Conservation (phyloP, 352 stramenopile species). For the Globisporangium spiculum region DNA sequence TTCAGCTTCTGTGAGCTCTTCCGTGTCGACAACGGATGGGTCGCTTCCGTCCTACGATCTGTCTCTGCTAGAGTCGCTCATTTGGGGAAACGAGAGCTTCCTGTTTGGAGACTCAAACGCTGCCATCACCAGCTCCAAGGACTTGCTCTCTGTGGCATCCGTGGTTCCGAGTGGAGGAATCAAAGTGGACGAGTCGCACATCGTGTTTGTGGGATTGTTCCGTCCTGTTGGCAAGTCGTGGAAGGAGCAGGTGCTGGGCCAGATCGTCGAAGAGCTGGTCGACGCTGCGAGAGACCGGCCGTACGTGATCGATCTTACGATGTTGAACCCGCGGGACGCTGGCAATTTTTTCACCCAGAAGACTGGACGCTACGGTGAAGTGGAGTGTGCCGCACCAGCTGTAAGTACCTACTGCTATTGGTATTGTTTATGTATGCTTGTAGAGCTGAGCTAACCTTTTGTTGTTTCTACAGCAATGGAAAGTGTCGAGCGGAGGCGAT, state of each 20-base stretch:
- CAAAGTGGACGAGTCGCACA: constrained; percentile 44
- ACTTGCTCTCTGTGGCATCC: constrained; percentile 29
- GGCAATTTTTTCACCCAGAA: constrained; percentile 66
- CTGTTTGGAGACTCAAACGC: constrained; percentile 39
- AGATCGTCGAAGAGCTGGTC: constrained; percentile 57
- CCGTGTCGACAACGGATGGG: constrained; percentile 18
- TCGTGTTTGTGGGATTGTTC: constrained; percentile 58
- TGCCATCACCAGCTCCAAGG: constrained; percentile 14
- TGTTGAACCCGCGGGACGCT: constrained; percentile 60
- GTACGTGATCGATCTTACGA: constrained; percentile 53
- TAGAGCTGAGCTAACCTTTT: constrained; percentile 1
- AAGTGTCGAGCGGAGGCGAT: constrained; percentile 54
- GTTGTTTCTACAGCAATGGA: constrained; percentile 57
- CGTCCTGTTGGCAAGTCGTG: constrained; percentile 53
- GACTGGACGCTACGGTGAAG: constrained; percentile 61
- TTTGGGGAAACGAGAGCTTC: constrained; percentile 68
- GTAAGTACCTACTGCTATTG: constrained; percentile 26
- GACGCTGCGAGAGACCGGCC: constrained; percentile 45
- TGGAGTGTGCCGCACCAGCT: constrained; percentile 67
- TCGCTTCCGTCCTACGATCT: constrained; percentile 67
- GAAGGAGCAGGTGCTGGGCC: constrained; percentile 46
- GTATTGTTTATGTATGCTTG: not conserved
- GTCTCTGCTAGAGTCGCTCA: constrained; percentile 61
- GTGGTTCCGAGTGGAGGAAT: constrained; percentile 45
- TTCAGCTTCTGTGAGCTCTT: constrained; percentile 12